Conservation (phyloP, 305 asterid species). For the Fraxinus greggii region DNA sequence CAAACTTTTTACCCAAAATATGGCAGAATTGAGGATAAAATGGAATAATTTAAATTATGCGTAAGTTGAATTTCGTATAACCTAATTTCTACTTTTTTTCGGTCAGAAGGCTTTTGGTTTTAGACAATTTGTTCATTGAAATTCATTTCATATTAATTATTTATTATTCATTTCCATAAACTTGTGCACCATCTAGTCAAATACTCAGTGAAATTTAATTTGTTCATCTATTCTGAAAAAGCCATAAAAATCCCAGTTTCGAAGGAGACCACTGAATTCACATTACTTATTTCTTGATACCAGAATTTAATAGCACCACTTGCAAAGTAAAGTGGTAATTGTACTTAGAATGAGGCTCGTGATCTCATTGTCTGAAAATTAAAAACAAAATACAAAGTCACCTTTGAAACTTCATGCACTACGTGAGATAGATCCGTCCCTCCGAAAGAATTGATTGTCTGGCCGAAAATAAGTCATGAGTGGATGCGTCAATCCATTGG, state of each 20-base stretch:
- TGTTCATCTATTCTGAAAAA: background rate
- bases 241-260: background rate
- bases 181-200: background rate
- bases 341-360: background rate
- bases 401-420: constrained; percentile 34
- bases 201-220: background rate
- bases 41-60: background rate
- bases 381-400: background rate
- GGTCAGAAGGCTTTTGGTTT: background rate
- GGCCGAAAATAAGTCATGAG: constrained; percentile 38
- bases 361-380: background rate
- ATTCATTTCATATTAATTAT: background rate
- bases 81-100: background rate
- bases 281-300: background rate
- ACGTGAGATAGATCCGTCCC: constrained; percentile 13
- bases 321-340: background rate
- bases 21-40: background rate
- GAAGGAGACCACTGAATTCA: background rate
- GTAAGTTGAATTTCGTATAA: background rate
- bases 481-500: constrained; percentile 37
- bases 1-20: background rate
- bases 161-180: background rate
- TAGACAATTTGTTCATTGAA: background rate
- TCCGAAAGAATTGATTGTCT: constrained; percentile 35
- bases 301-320: background rate